Base-by-base conservation (phyloP, 345 rosid genomes). In the Pistacia integerrima region DNA sequence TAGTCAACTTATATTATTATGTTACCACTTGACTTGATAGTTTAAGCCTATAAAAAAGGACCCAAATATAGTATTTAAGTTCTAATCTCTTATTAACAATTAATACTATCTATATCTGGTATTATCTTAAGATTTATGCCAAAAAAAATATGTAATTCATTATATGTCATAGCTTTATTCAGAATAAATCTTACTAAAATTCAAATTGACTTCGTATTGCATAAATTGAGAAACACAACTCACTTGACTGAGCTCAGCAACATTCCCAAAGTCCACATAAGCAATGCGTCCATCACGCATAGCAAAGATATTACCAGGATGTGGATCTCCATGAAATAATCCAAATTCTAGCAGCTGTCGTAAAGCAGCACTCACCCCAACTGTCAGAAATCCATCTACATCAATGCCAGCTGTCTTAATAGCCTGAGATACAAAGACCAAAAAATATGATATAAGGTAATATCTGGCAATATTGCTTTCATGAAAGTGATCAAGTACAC, bases 281-380 rank as follows among this genome's bases (percentile, higher is more conserved):
- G 98, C 99, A 78, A 95, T 91, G 69, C 98, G 95, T 41, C 99
- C 99, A 87, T 95, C 99, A 2, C 85, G 96, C 97, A 95, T 91
- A 33, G 99, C 99, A 78, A 95, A 95, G 51, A 95, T 90, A 80
- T 95, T 95, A 80, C 99, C 99, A 88, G 99, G 99, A 82, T 95
- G 99, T 46, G 99, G 99, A 87, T 95, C 99, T 74, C 99, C 98
- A 76, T 95, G 99, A 84, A 95, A 93, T 55, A 95, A 86, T 54
- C 99, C 99, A 33, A 95, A 93, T 83, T 95, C 99, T 44, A 95
- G 87, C 84, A 95, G 82, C 78, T 95, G 99, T 63, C 98, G 80
- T 64, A 95, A 74, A 80, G 99, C 99, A 84, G 99, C 98, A 85
- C 99, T 95, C 64, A 95, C 99, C 62, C 99, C 98, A 83, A 95